These are phyloP conservation scores for Skeletonema grethae DNA, from an alignment of 108 stramenopile genomes.

Conservation along the genomic window DNA sequence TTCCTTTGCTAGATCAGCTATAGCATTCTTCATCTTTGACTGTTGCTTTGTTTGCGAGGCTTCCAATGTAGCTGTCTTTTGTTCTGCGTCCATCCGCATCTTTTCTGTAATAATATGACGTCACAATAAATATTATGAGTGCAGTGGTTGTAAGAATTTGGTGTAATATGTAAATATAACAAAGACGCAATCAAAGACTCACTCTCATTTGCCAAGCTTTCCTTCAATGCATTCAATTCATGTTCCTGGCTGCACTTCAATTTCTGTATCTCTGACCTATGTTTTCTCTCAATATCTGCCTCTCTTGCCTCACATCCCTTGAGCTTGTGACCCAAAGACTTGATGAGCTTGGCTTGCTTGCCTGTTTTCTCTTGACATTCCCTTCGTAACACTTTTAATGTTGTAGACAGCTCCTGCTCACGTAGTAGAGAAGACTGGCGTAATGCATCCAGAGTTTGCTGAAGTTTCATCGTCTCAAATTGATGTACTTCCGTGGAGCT, in stretches of 20 bases:
- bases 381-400: not conserved
- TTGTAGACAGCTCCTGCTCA: slow-evolving; percentile 20
- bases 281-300: slow-evolving; percentile 8
- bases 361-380: slow-evolving; percentile 13
- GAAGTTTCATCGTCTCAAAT: slow-evolving; percentile 10
- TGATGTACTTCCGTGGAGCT: not conserved
- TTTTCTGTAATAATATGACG: slow-evolving; percentile 4
- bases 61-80: slow-evolving; percentile 21
- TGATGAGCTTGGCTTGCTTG: slow-evolving; percentile 11
- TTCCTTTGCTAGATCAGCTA: slow-evolving; percentile 41
- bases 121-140: not conserved
- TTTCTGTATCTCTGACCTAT: slow-evolving; percentile 15
- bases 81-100: slow-evolving; percentile 34
- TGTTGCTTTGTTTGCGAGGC: slow-evolving; percentile 25
- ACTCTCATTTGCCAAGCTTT: slow-evolving; percentile 8
- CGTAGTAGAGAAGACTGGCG: slow-evolving; percentile 17
- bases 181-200: slow-evolving; percentile 27
- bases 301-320: slow-evolving; percentile 16
- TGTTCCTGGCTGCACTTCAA: not conserved
- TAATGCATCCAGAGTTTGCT: slow-evolving; percentile 19
- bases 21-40: slow-evolving; percentile 37
- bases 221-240: not conserved
- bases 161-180: not conserved
- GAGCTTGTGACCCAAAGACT: slow-evolving; percentile 26
- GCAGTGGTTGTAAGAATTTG: too few relatives aligned